These are phyloP conservation scores for Meyerozyma elateridarum DNA, from an alignment of 1,139 yeast genomes.

Conservation along the genomic window DNA sequence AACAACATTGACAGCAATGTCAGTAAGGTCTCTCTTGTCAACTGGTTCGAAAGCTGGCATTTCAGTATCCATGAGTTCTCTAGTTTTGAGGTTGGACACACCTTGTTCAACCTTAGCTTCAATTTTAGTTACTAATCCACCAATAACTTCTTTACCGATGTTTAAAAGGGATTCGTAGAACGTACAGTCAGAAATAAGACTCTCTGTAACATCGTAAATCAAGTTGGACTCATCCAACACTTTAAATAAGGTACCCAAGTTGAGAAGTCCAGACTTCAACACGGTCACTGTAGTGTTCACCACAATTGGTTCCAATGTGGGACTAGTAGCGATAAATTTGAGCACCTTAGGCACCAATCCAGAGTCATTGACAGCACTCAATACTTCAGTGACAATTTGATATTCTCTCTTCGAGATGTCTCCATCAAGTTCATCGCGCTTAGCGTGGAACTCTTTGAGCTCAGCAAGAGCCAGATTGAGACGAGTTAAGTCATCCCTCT, in stretches of 20 bases:
- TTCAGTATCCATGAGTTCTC: slow-evolving; percentile 12
- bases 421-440: slow-evolving; percentile 7
- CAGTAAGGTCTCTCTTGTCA: slow-evolving; percentile 25
- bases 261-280: slow-evolving; percentile 29
- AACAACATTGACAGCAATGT: slow-evolving; percentile 33
- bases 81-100: slow-evolving; percentile 13
- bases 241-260: slow-evolving; percentile 30
- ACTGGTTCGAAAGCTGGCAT: slow-evolving; percentile 3
- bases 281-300: slow-evolving; percentile 28
- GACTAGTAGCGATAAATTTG: slow-evolving; percentile 30
- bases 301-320: slow-evolving; percentile 33
- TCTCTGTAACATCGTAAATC: slow-evolving; percentile 31
- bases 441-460: slow-evolving; percentile 7
- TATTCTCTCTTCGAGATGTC: slow-evolving; percentile 17
- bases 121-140: slow-evolving; percentile 27
- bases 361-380: slow-evolving; percentile 35
- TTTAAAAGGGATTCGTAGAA: slow-evolving; percentile 35
- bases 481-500: slow-evolving; percentile 9
- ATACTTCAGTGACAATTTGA: slow-evolving; percentile 39
- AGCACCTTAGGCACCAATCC: slow-evolving; percentile 36
- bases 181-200: slow-evolving; percentile 38
- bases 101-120: slow-evolving; percentile 22
- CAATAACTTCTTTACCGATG: slow-evolving; percentile 26
- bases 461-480: slow-evolving; percentile 8
- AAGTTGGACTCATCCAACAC: slow-evolving; percentile 39